Percentiles rank a stretch among this genome's conserved stretches.
Evolutionary conservation across 352 stramenopile species (phyloP).

Genomic region (Pythium phragmitis): DNA sequence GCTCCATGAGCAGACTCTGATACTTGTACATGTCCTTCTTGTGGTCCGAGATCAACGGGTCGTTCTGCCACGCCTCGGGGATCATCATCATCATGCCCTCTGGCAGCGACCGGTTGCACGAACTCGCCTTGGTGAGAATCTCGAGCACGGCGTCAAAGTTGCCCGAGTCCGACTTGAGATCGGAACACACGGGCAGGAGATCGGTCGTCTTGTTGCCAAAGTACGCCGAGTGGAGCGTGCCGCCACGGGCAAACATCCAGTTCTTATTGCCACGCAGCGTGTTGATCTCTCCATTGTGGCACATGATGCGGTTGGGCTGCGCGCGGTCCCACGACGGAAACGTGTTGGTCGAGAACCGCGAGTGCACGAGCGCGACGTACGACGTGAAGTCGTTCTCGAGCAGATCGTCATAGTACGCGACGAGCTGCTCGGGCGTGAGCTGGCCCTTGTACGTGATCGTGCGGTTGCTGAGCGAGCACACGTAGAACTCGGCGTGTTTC

Average conservation of each 20-base stretch:
- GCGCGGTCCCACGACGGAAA: slow-evolving; percentile 96
- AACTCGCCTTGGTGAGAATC: slow-evolving; percentile 91
- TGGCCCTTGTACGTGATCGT: slow-evolving; percentile 99
- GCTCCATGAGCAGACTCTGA: slow-evolving; percentile 97
- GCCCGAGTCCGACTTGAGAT: slow-evolving; percentile 95
- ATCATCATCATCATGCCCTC: slow-evolving; percentile 99
- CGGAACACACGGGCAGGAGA: slow-evolving; percentile 91
- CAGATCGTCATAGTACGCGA: slow-evolving; percentile 70
- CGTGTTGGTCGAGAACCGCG: slow-evolving; percentile 97
- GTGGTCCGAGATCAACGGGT: slow-evolving; percentile 85
- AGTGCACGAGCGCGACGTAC: slow-evolving; percentile 95
- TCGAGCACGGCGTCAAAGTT: slow-evolving; percentile 97
- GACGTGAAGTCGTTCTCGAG: slow-evolving; percentile 82
- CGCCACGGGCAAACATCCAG: slow-evolving; percentile 94
- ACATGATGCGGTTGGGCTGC: slow-evolving; percentile 97
- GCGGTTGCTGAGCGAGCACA: slow-evolving; percentile 92
- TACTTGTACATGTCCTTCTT: slow-evolving; percentile 99
- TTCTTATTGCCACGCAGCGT: slow-evolving; percentile 97
- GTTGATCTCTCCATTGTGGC: slow-evolving; percentile 99
- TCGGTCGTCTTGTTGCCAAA: slow-evolving; percentile 91
- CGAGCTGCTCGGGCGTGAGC: slow-evolving; percentile 93
- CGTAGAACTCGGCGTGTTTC: slow-evolving; percentile 91
- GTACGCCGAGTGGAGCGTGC: slow-evolving; percentile 91
- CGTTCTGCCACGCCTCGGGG: slow-evolving; percentile 96
- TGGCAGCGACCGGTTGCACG: slow-evolving; percentile 89